phyloP scores from a whole-genome alignment of 148 eudicot species.

The Polygonum aviculare region DNA sequence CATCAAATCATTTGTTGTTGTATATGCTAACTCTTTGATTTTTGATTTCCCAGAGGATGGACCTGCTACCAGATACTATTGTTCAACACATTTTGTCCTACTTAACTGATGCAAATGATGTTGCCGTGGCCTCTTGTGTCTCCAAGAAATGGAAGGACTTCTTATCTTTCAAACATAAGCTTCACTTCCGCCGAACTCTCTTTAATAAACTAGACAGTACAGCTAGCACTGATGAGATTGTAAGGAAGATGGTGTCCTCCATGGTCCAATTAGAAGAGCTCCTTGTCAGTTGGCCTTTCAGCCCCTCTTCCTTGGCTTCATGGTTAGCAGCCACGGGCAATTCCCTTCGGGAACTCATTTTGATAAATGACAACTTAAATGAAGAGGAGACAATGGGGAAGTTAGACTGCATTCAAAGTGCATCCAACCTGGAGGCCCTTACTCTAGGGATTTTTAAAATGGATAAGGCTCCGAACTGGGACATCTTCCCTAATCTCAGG shows the following conservation, averaged over 20 bases:
- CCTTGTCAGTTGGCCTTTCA: constrained; percentile 75
- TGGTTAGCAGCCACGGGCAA: constrained; percentile 47
- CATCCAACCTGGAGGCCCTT: constrained; percentile 14
- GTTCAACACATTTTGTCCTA: constrained; percentile 48
- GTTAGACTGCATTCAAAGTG: constrained; percentile 30
- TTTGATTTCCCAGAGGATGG: too few species aligned
- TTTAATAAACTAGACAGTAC: constrained; percentile 29
- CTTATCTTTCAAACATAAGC: constrained; percentile 42
- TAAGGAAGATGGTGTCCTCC: constrained; percentile 41
- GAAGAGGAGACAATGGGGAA: constrained; percentile 22
- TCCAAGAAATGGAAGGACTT: constrained; percentile 78
- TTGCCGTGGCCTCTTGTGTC: constrained; percentile 51
- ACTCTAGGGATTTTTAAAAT: constrained; percentile 79
- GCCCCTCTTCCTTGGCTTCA: constrained; percentile 40
- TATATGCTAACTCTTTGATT: too few species aligned
- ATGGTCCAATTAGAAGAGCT: constrained; percentile 51
- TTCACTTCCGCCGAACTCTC: constrained; percentile 63
- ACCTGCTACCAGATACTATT: too few species aligned
- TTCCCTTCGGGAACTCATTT: constrained; percentile 53
- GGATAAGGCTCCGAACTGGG: constrained; percentile 70
- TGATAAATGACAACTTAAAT: constrained; percentile 55
- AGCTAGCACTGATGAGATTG: constrained; percentile 38
- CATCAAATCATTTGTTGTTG: too few species aligned
- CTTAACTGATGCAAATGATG: constrained; percentile 68
- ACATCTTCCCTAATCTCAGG: constrained; percentile 36